phyloP scores from a whole-genome alignment of 768 basidiomycete species.

The Podaxis sp. region DNA sequence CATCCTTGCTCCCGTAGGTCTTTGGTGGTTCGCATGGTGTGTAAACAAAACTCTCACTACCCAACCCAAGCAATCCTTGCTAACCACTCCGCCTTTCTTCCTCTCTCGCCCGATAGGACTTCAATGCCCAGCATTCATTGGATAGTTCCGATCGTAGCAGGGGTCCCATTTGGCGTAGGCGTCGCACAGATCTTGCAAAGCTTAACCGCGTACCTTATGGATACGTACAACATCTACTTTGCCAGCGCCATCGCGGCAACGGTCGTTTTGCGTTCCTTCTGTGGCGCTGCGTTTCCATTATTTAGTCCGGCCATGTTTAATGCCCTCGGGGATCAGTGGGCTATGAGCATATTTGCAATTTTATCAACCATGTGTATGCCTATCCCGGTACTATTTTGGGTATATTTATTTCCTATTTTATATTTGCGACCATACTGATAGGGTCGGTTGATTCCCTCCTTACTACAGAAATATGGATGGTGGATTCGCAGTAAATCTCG shows the following conservation, averaged over 20 bases:
- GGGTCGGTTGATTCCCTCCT: slow-evolving; percentile 1
- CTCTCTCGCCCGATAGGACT: slow-evolving; percentile 36
- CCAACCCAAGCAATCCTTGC: background rate
- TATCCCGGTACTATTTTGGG: slow-evolving; percentile 55
- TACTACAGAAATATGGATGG: slow-evolving; percentile 46
- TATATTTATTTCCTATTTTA: slow-evolving; percentile 25
- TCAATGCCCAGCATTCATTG: slow-evolving; percentile 52
- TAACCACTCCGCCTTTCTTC: background rate
- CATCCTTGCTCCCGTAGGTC: slow-evolving; percentile 50
- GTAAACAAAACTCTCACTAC: slow-evolving; percentile 12
- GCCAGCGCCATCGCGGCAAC: slow-evolving; percentile 70
- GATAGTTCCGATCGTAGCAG: slow-evolving; percentile 66
- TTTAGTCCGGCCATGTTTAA: slow-evolving; percentile 52
- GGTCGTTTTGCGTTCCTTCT: slow-evolving; percentile 60
- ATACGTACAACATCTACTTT: slow-evolving; percentile 63
- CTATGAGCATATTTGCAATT: slow-evolving; percentile 53
- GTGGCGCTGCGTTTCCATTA: slow-evolving; percentile 63
- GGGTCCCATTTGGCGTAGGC: slow-evolving; percentile 63
- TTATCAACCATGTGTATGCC: slow-evolving; percentile 51
- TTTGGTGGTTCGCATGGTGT: slow-evolving; percentile 70
- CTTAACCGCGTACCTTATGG: slow-evolving; percentile 71
- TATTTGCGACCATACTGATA: background rate
- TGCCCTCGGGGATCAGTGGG: slow-evolving; percentile 53
- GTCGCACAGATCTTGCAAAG: slow-evolving; percentile 65
- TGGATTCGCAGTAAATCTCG: slow-evolving; percentile 45